Evolutionary conservation across 768 basidiomycete genomes (phyloP).

Genomic region (Pulveroboletus sp.): DNA sequence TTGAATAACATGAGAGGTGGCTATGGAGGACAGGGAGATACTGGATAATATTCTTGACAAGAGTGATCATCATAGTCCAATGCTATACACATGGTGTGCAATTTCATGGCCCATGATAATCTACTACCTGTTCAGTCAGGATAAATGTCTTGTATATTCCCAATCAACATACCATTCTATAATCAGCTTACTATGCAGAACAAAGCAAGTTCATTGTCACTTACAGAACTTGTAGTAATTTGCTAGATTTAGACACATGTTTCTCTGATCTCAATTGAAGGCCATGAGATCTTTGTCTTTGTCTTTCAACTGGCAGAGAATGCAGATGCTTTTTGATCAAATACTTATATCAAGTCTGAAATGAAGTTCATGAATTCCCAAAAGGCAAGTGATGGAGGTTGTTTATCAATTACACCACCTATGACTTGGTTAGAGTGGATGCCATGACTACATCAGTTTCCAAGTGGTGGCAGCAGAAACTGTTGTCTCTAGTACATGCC

Average conservation of each 20-base stretch:
- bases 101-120: slow-evolving; percentile 29
- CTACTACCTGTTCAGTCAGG: slow-evolving; percentile 16
- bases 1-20: neutral
- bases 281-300: slow-evolving; percentile 16
- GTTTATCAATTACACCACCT: slow-evolving; percentile 1
- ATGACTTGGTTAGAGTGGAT: neutral
- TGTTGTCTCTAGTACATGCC: too few species aligned
- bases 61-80: slow-evolving; percentile 23
- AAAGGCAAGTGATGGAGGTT: neutral
- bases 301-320: slow-evolving; percentile 21
- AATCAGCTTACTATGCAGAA: neutral
- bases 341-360: slow-evolving; percentile 1
- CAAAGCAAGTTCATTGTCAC: neutral
- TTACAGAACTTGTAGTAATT: slow-evolving; percentile 9
- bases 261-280: slow-evolving; percentile 14
- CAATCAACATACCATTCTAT: slow-evolving; percentile 4
- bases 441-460: too few species aligned
- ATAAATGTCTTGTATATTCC: neutral
- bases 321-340: neutral
- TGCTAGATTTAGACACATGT: slow-evolving; percentile 14
- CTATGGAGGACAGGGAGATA: slow-evolving; percentile 3
- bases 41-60: slow-evolving; percentile 10
- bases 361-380: slow-evolving; percentile 5
- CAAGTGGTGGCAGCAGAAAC: too few species aligned
- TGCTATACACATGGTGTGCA: slow-evolving; percentile 21